phyloP scores from a whole-genome alignment of 257 asterid species.

The Plantago major region DNA sequence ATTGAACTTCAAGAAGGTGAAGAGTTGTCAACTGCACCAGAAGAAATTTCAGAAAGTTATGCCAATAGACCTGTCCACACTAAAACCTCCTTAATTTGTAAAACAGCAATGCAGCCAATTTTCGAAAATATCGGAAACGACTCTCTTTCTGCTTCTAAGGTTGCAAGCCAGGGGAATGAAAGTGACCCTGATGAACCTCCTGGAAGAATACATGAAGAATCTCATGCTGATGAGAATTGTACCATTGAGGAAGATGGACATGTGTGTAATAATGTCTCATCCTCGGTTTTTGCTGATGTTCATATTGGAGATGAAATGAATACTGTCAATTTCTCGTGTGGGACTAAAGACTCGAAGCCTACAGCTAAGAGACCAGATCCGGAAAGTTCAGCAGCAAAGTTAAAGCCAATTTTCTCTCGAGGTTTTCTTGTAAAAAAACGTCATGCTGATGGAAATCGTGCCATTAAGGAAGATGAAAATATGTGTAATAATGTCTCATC shows the following conservation, averaged over 20 bases:
- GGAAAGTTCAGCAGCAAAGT: constrained; percentile 27
- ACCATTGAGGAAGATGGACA: constrained; percentile 24
- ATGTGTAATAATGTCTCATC: neutral
- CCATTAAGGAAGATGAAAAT: constrained; percentile 24
- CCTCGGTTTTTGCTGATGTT: constrained; percentile 22
- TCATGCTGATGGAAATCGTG: constrained; percentile 15
- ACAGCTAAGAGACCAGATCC: constrained; percentile 31
- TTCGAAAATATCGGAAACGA: constrained; percentile 10
- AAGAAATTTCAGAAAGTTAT: neutral
- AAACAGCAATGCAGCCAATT: constrained; percentile 10
- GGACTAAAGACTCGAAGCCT: constrained; percentile 15
- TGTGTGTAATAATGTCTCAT: neutral
- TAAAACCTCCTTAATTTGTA: constrained; percentile 16
- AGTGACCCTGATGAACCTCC: constrained; percentile 12
- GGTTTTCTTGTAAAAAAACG: constrained; percentile 63
- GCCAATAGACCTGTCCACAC: constrained; percentile 8
- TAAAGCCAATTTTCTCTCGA: constrained; percentile 49
- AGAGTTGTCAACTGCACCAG: constrained; percentile 7
- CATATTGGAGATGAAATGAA: constrained; percentile 20
- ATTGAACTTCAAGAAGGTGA: neutral
- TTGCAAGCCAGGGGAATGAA: constrained; percentile 23
- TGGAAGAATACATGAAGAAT: constrained; percentile 19
- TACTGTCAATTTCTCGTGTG: constrained; percentile 17
- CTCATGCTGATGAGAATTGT: constrained; percentile 16
- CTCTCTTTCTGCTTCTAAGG: constrained; percentile 29